A percentile compares a stretch with the other conserved stretches of the same genome.
phyloP scores from a whole-genome alignment of 2,329 filamentous ascomycete species.

The Trichoderma sp. region DNA sequence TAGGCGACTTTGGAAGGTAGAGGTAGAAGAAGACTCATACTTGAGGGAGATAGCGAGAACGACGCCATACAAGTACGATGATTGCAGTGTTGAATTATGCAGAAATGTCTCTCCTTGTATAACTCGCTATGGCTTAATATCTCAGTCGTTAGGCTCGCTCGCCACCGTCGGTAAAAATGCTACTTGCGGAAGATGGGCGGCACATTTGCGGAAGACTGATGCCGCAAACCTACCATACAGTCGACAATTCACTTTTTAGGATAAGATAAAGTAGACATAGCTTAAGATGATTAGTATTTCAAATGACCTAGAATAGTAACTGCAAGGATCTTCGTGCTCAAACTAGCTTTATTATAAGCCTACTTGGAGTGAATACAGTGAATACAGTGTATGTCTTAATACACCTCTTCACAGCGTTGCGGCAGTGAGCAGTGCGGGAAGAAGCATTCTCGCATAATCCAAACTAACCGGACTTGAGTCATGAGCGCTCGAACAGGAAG shows the following conservation, averaged over 20 bases:
- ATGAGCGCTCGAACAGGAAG: neutral
- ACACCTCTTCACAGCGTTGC: neutral
- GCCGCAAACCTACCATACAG: neutral
- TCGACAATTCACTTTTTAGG: neutral
- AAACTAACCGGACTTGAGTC: neutral
- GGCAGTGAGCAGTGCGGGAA: neutral
- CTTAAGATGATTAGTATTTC: neutral
- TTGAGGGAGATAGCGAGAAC: neutral
- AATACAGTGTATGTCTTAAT: neutral
- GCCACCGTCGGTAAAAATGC: neutral
- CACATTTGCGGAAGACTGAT: neutral
- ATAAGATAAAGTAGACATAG: neutral
- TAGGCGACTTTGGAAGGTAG: neutral
- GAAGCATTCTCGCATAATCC: neutral
- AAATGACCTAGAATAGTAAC: neutral
- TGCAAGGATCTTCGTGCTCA: neutral
- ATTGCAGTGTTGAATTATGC: neutral
- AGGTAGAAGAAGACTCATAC: neutral
- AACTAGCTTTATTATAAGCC: neutral
- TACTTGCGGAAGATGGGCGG: neutral
- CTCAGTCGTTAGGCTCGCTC: neutral
- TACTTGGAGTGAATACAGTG: neutral
- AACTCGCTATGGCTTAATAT: neutral
- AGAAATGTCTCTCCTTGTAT: neutral
- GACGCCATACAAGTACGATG: neutral